These are phyloP conservation scores for Cardamine occulta DNA, from an alignment of 345 rosid genomes.

Conservation along the genomic window DNA sequence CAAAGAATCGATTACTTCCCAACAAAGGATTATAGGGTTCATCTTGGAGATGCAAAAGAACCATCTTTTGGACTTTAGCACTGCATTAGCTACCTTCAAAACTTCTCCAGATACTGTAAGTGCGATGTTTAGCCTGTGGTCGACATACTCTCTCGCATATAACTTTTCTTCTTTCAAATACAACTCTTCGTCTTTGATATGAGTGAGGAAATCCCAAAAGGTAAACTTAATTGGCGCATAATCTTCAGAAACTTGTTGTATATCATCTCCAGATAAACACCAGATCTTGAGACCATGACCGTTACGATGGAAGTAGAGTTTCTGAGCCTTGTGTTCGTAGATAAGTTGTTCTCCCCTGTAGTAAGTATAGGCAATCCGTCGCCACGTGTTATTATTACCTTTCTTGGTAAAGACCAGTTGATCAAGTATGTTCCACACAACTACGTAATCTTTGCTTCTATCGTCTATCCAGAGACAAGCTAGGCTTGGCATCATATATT, in stretches of 20 bases:
- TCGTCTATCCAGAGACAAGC: too few relatives aligned
- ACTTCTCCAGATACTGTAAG: slow-evolving; percentile 12
- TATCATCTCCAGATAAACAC: neutral
- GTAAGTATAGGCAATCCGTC: neutral
- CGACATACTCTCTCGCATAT: slow-evolving; percentile 8
- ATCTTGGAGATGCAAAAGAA: slow-evolving; percentile 7
- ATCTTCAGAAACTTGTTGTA: neutral
- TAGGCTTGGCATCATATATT: too few relatives aligned
- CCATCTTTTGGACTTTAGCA: slow-evolving; percentile 4
- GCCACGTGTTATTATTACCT: neutral
- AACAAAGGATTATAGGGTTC: neutral
- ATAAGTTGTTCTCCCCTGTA: neutral
- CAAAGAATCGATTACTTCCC: slow-evolving; percentile 19
- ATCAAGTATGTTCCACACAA: too few relatives aligned
- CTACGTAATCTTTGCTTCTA: too few relatives aligned
- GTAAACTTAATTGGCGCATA: neutral
- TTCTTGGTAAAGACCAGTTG: neutral
- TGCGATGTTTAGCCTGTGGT: slow-evolving; percentile 2
- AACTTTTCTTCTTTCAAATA: slow-evolving; percentile 6
- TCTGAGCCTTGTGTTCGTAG: neutral
- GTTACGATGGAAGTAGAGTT: neutral
- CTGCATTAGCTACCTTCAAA: neutral
- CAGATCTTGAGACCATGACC: neutral
- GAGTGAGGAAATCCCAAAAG: slow-evolving; percentile 4
- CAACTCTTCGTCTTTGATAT: neutral